These are phyloP conservation scores for Trichoderma sp. DNA, from an alignment of 2,329 filamentous ascomycete genomes.

Conservation along the genomic window DNA sequence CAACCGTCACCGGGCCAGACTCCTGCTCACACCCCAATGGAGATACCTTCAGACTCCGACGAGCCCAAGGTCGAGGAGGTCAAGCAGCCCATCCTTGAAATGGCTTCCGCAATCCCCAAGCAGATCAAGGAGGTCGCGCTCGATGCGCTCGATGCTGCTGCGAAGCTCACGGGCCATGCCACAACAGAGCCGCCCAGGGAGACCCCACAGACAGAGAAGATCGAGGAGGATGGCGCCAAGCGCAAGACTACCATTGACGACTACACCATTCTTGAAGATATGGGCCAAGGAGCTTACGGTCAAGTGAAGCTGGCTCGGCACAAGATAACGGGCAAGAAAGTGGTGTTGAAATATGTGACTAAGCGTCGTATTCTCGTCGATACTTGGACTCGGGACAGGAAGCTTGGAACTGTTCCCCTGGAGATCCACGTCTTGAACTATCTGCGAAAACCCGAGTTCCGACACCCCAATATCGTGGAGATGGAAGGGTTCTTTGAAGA, in stretches of 20 bases:
- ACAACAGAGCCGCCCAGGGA: slow-evolving; percentile 39
- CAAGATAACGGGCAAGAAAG: slow-evolving; percentile 77
- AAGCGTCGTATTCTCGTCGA: slow-evolving; percentile 96
- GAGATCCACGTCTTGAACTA: slow-evolving; percentile 98
- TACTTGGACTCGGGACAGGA: slow-evolving; percentile 94
- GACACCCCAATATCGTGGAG: slow-evolving; percentile 70
- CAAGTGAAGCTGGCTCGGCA: slow-evolving; percentile 94
- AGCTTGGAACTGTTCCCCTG: slow-evolving; percentile 89
- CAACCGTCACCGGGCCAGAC: slow-evolving; percentile 78
- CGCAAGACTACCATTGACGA: slow-evolving; percentile 85
- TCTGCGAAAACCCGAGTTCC: slow-evolving; percentile 71
- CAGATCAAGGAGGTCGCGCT: slow-evolving; percentile 61
- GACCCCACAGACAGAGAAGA: slow-evolving; percentile 40
- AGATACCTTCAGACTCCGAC: slow-evolving; percentile 55
- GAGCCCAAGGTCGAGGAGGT: slow-evolving; percentile 47
- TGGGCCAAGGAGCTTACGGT: slow-evolving; percentile 97
- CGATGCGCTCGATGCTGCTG: slow-evolving; percentile 57
- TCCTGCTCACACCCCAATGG: slow-evolving; percentile 58
- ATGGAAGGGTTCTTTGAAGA: slow-evolving; percentile 78
- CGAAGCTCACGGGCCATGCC: slow-evolving; percentile 52
- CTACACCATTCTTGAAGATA: slow-evolving; percentile 92
- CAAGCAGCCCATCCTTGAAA: slow-evolving; percentile 35
- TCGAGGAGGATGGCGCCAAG: slow-evolving; percentile 43
- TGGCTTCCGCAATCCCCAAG: slow-evolving; percentile 54
- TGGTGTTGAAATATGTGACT: slow-evolving; percentile 96